Evolutionary conservation across 495 filamentous ascomycete species (phyloP), one percentile per base, ranked within the genome.

Genomic region (Neurospora intermedia): DNA sequence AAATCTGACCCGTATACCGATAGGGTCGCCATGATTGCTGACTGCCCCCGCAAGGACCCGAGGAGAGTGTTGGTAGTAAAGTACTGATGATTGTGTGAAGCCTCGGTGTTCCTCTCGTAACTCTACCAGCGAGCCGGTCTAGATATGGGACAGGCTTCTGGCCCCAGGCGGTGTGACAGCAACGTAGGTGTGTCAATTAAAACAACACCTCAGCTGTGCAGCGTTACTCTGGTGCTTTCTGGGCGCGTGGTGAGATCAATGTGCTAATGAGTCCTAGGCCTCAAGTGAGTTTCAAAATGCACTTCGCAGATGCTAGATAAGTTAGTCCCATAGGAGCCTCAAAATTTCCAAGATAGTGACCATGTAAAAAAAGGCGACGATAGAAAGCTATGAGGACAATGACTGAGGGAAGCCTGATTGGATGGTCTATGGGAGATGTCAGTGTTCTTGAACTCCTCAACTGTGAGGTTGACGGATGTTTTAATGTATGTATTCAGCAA

Each of bases 1-100:
- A 76, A 74, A 69, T 80, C 82, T 71, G 80, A 73, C 71, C 80
- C 81, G 69, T 82, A 76, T 40, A 85, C 83, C 71, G 82, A 81
- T 62, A 86, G 73, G 72, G 76, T 82, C 45, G 81, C 78, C 83
- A 85, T 86, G 73, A 48, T 78, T 77, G 69, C 15, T 39, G 73
- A 71, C 43, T 62, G 15, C 18, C 54, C 15, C 31, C 15, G 13
- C 16, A 66, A 2, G 54, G 27, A 66, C 54, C 3, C 27, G 6
- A 31, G 54, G 15, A 35, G 4, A 35, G 27, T 66, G 54, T 2
- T 35, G 54, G 20, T 38, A 35, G 15, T 66, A 38, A 66, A 38
- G 54, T 66, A 35, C 31, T 38, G 7, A 7, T 35, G 27, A 31
- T 66, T 18, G 54, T 35, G 54, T 66, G 54, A 66, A 66, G 54